These are phyloP conservation scores for Galerina sulciceps DNA, from an alignment of 768 basidiomycete genomes.

Conservation along the genomic window DNA sequence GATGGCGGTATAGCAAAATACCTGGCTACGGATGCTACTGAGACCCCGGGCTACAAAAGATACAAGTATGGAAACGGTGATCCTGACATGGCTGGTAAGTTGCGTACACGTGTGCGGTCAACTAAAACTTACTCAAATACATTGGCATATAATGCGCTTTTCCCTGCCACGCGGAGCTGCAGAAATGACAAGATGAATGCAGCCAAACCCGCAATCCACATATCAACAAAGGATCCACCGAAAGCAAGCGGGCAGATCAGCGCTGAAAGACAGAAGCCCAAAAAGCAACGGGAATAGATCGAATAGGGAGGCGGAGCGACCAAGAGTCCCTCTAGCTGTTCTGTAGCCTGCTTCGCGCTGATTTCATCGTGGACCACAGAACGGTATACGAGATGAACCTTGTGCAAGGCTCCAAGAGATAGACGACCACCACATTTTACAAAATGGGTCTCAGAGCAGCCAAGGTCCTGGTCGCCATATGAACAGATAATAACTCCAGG, in stretches of 20 bases:
- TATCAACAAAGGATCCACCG: conserved; percentile 82
- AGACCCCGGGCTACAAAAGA: conserved; percentile 83
- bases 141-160: conserved; percentile 83
- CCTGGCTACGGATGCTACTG: conserved; percentile 72
- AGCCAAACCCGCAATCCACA: conserved; percentile 77
- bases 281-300: conserved; percentile 58
- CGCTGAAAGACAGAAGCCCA: conserved; percentile 74
- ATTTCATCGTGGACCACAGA: conserved; percentile 91
- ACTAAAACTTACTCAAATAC: conserved; percentile 81
- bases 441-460: conserved; percentile 88
- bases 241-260: conserved; percentile 87
- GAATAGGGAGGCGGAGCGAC: conserved; percentile 68
- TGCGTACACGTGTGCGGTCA: not conserved
- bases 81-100: conserved; percentile 44
- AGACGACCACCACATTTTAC: conserved; percentile 79
- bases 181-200: conserved; percentile 72
- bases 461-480: conserved; percentile 89
- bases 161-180: conserved; percentile 74
- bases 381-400: conserved; percentile 85
- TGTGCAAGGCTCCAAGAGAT: conserved; percentile 83
- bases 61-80: conserved; percentile 80
- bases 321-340: conserved; percentile 66
- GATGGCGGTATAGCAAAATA: conserved; percentile 92
- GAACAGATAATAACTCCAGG: conserved; percentile 84
- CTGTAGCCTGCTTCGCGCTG: conserved; percentile 76